phyloP scores from a whole-genome alignment of 352 stramenopile genomes.

The Chrysophaeum taylorii region DNA sequence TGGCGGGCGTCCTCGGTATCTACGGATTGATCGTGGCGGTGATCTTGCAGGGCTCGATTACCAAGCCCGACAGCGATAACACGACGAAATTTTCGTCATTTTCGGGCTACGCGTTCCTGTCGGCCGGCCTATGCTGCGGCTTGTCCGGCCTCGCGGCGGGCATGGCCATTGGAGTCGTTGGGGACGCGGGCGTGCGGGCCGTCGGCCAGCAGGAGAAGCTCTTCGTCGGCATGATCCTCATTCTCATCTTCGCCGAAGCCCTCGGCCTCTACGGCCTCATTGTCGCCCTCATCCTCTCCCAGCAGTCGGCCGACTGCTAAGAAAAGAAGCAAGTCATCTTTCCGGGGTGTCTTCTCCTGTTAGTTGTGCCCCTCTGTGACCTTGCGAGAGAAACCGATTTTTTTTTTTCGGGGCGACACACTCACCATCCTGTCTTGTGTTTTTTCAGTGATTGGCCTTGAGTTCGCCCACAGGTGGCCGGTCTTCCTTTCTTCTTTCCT shows the following conservation, averaged over 20 bases:
- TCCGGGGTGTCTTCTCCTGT: too few species aligned
- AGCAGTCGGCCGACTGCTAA: constrained; percentile 53
- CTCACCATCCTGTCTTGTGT: too few species aligned
- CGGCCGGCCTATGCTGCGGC: constrained; percentile 82
- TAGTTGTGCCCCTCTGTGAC: too few species aligned
- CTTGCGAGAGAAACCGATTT: too few species aligned
- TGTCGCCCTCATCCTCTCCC: constrained; percentile 56
- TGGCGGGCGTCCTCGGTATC: constrained; percentile 92
- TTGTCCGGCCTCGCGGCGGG: constrained; percentile 79
- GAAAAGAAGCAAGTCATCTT: too few species aligned
- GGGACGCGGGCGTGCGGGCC: constrained; percentile 85
- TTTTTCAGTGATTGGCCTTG: too few species aligned
- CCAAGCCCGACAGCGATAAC: constrained; percentile 34
- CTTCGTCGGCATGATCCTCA: constrained; percentile 96
- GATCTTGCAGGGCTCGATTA: constrained; percentile 82
- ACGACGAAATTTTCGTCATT: constrained; percentile 76
- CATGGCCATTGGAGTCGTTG: constrained; percentile 87
- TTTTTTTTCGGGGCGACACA: too few species aligned
- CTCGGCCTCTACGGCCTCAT: constrained; percentile 84
- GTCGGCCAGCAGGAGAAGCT: constrained; percentile 94
- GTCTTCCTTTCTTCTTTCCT: too few species aligned
- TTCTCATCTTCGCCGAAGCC: constrained; percentile 97
- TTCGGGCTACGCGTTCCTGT: constrained; percentile 83
- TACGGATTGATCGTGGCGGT: constrained; percentile 89
- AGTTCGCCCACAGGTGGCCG: too few species aligned